These are phyloP conservation scores for Purshia tridentata DNA, from an alignment of 306 rosid genomes.

Conservation along the genomic window DNA sequence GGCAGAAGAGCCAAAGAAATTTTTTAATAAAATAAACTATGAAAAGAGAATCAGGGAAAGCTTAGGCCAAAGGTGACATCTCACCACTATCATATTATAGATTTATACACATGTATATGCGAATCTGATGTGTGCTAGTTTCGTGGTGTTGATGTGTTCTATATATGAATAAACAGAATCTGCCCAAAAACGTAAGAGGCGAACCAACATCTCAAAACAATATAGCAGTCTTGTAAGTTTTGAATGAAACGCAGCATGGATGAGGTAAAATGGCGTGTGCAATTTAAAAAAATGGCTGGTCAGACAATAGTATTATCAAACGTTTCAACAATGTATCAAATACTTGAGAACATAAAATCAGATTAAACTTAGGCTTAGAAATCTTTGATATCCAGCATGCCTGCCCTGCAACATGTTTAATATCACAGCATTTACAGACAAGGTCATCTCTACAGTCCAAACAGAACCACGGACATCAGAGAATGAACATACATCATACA, in stretches of 20 bases:
- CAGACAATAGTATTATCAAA: neutral
- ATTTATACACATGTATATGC: too few relatives aligned
- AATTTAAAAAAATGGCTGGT: neutral
- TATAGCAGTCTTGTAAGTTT: too few relatives aligned
- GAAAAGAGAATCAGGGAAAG: too few relatives aligned
- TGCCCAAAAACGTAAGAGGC: neutral
- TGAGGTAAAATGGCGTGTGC: neutral
- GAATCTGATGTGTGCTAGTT: too few relatives aligned
- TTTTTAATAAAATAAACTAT: too few relatives aligned
- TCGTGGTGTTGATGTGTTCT: too few relatives aligned
- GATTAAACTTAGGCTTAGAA: neutral
- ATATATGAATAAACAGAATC: neutral
- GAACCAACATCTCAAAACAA: neutral
- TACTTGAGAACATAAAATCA: neutral
- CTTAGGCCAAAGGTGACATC: too few relatives aligned
- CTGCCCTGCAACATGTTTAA: constrained; percentile 24
- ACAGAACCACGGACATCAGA: constrained; percentile 28
- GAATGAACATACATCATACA: constrained; percentile 27
- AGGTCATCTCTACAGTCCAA: constrained; percentile 11
- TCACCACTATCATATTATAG: too few relatives aligned
- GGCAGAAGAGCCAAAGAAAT: too few relatives aligned
- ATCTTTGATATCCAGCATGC: neutral
- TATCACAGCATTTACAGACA: constrained; percentile 33
- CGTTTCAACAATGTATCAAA: neutral
- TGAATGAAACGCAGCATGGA: neutral